A percentile compares a stretch with the other conserved stretches of the same genome.
Evolutionary conservation across 2,329 filamentous ascomycete species (phyloP).

Genomic region (Magnaporthiopsis rhizophila): DNA sequence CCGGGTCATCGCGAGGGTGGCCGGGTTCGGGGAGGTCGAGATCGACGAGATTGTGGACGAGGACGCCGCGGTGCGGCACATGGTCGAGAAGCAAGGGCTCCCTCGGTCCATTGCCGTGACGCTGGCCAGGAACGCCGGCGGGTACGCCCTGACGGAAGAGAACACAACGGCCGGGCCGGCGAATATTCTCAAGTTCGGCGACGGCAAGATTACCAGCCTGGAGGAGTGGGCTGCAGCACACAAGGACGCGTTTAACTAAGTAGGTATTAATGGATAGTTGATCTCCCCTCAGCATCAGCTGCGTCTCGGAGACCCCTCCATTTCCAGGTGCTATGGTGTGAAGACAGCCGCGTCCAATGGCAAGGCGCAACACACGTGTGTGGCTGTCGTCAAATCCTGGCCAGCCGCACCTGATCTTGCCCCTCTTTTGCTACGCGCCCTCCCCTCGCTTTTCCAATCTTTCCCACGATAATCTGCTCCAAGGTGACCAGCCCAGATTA

Average conservation of each 20-base stretch:
- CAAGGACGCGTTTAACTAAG: conserved; percentile 5
- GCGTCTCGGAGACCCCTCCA: too few species aligned
- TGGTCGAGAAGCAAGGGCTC: background rate
- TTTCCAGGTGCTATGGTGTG: too few species aligned
- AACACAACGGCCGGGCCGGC: background rate
- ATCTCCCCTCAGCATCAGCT: too few species aligned
- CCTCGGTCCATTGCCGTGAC: background rate
- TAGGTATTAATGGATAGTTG: too few species aligned
- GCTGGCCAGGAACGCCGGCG: background rate
- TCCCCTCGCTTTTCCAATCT: too few species aligned
- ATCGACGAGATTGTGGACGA: conserved; percentile 8
- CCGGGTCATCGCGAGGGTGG: conserved; percentile 19
- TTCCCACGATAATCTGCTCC: too few species aligned
- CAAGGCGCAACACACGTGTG: too few species aligned
- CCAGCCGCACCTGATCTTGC: too few species aligned
- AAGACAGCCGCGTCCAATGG: too few species aligned
- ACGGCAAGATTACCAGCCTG: conserved; percentile 8
- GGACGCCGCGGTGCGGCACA: conserved; percentile 1
- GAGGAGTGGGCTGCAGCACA: conserved; percentile 10
- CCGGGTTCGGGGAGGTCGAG: conserved; percentile 21
- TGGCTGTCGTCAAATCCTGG: too few species aligned
- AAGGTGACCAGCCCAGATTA: too few species aligned
- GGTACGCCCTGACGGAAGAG: background rate
- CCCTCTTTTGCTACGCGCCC: too few species aligned
- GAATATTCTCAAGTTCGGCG: conserved; percentile 11